These are phyloP conservation scores for Cladophialophora yegresii DNA, from an alignment of 2,329 filamentous ascomycete species.

Conservation along the genomic window DNA sequence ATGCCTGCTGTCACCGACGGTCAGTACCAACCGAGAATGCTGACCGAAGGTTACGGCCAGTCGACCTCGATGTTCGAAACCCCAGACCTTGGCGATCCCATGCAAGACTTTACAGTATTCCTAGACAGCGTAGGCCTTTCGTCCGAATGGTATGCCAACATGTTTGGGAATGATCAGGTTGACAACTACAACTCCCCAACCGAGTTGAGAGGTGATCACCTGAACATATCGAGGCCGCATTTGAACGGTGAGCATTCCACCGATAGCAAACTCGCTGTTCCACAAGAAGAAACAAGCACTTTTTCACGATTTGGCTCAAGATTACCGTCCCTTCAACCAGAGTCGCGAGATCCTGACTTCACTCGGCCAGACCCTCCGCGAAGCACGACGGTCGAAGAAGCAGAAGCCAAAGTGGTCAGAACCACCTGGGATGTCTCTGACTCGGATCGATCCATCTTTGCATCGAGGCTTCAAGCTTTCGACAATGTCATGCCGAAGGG, in stretches of 20 bases:
- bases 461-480: constrained; percentile 50
- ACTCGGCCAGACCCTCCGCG: constrained; percentile 41
- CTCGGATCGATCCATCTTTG: constrained; percentile 49
- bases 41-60: constrained; percentile 35
- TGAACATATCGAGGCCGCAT: constrained; percentile 42
- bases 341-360: constrained; percentile 48
- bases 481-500: constrained; percentile 50
- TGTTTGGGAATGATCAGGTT: constrained; percentile 44
- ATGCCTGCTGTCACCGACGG: constrained; percentile 33
- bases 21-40: constrained; percentile 35
- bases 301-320: constrained; percentile 54
- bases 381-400: constrained; percentile 45
- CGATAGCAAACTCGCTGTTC: constrained; percentile 43
- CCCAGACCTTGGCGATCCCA: constrained; percentile 51
- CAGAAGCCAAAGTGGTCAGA: constrained; percentile 40
- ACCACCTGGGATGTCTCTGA: constrained; percentile 53
- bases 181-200: constrained; percentile 43
- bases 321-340: constrained; percentile 51
- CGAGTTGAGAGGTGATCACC: constrained; percentile 41
- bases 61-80: constrained; percentile 46
- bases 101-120: constrained; percentile 53
- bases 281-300: constrained; percentile 45
- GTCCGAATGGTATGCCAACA: constrained; percentile 53
- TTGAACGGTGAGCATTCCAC: constrained; percentile 45
- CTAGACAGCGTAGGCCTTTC: constrained; percentile 53